Evolutionary conservation across 208 protist species (phyloP).

Genomic region (Trypanosomatidae sp.): DNA sequence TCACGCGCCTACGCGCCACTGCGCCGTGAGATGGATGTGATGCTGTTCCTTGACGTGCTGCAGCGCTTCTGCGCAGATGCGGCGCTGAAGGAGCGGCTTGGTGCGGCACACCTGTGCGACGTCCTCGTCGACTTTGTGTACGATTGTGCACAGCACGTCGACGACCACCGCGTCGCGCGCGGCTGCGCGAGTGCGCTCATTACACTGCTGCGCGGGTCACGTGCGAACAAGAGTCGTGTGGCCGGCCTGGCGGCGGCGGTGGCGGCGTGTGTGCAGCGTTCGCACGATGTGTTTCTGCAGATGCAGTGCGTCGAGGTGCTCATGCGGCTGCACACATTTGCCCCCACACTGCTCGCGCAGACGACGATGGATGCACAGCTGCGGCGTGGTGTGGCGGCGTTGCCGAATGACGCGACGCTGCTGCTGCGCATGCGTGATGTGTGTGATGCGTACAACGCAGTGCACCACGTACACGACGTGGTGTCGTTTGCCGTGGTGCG

Average conservation of each 20-base stretch:
- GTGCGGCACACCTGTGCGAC: slow-evolving; percentile 10
- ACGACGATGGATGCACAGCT: slow-evolving; percentile 20
- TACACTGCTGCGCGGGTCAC: slow-evolving; percentile 58
- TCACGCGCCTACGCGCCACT: slow-evolving; percentile 12
- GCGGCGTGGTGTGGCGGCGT: slow-evolving; percentile 31
- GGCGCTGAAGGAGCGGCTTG: slow-evolving; percentile 41
- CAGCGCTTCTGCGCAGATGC: slow-evolving; percentile 29
- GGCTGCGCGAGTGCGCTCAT: slow-evolving; percentile 66
- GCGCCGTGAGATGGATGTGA: slow-evolving; percentile 33
- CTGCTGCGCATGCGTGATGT: slow-evolving; percentile 45
- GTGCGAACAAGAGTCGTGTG: slow-evolving; percentile 61
- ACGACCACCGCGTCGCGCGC: slow-evolving; percentile 62
- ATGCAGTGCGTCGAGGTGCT: slow-evolving; percentile 84
- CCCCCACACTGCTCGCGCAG: slow-evolving; percentile 17
- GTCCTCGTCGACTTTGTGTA: slow-evolving; percentile 40
- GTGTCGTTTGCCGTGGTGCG: slow-evolving; percentile 34
- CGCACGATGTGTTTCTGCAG: slow-evolving; percentile 74
- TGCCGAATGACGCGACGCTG: slow-evolving; percentile 66
- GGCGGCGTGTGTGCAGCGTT: slow-evolving; percentile 21
- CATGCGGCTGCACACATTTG: slow-evolving; percentile 62
- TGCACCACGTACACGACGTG: slow-evolving; percentile 13
- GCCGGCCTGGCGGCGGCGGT: slow-evolving; percentile 29
- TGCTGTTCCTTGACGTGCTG: slow-evolving; percentile 46
- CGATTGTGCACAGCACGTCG: slow-evolving; percentile 21
- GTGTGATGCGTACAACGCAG: slow-evolving; percentile 57